phyloP scores from a whole-genome alignment of 192 early-diverging fungal genomes.

The Bifiguratus adelaidae region DNA sequence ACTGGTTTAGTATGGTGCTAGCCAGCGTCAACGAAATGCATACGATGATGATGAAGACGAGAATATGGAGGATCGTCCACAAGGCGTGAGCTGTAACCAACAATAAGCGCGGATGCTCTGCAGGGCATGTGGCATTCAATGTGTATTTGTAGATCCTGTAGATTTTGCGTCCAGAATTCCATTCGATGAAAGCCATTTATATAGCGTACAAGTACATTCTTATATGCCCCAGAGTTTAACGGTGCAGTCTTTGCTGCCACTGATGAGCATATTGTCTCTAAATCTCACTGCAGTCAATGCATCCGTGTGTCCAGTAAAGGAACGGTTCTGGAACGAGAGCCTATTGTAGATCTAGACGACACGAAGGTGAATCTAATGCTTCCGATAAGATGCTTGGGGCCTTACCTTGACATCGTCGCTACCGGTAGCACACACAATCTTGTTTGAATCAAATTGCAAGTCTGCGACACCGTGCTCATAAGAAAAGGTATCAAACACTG shows the following conservation, averaged over 20 bases:
- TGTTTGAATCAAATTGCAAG: conserved; percentile 37
- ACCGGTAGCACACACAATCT: conserved; percentile 43
- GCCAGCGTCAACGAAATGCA: conserved; percentile 24
- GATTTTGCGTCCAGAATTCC: neutral
- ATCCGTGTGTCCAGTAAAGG: conserved; percentile 34
- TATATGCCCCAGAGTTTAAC: conserved; percentile 57
- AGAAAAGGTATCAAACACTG: conserved; percentile 39
- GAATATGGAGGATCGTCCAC: conserved; percentile 14
- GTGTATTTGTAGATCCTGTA: neutral
- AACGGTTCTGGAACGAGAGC: conserved; percentile 47
- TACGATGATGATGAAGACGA: conserved; percentile 38
- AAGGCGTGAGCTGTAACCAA: conserved; percentile 37
- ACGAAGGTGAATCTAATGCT: neutral
- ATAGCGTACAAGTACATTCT: conserved; percentile 1
- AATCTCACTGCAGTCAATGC: conserved; percentile 26
- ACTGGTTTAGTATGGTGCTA: conserved; percentile 18
- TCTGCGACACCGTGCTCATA: conserved; percentile 43
- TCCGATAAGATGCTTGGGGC: neutral
- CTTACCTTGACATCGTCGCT: conserved; percentile 26
- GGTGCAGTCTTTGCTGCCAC: conserved; percentile 49
- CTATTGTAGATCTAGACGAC: conserved; percentile 44
- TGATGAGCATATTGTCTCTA: conserved; percentile 34
- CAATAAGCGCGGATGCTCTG: conserved; percentile 8
- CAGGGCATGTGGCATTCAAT: neutral
- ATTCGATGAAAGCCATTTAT: neutral